Evolutionary conservation across 78 protist genomes (phyloP).

Genomic region (Paratrimastix pyriformis): DNA sequence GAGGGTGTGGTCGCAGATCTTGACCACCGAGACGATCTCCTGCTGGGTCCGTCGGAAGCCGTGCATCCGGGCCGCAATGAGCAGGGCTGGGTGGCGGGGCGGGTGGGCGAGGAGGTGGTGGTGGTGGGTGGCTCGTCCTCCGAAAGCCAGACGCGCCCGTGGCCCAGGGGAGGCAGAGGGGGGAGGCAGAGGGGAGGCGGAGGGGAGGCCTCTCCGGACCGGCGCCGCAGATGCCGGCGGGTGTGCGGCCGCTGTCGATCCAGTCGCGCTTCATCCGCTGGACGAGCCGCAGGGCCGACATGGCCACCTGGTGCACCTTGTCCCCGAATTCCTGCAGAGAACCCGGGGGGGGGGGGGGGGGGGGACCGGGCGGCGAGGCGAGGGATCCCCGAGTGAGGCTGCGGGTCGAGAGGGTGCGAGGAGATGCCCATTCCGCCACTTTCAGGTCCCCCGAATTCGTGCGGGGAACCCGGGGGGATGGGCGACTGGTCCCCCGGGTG

Average conservation of each 20-base stretch:
- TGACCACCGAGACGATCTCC: constrained; percentile 63
- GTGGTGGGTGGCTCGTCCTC: too few relatives aligned
- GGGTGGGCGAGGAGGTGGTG: too few relatives aligned
- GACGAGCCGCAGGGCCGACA: constrained; percentile 68
- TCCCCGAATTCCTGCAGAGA: constrained; percentile 83
- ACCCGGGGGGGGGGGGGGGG: too few relatives aligned
- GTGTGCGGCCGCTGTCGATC: constrained; percentile 78
- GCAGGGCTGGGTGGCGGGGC: constrained; percentile 49
- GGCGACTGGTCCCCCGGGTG: too few relatives aligned
- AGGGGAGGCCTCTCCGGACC: background rate
- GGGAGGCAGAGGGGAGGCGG: constrained; percentile 2
- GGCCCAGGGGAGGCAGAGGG: background rate
- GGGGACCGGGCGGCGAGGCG: too few relatives aligned
- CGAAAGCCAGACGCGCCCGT: too few relatives aligned
- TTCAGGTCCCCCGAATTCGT: too few relatives aligned
- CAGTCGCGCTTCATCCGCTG: constrained; percentile 86
- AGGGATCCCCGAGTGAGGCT: too few relatives aligned
- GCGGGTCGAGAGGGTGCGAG: too few relatives aligned
- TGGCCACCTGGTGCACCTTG: constrained; percentile 23
- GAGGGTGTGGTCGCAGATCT: constrained; percentile 66
- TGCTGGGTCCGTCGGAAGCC: constrained; percentile 66
- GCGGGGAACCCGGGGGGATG: too few relatives aligned
- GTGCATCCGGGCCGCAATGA: constrained; percentile 82
- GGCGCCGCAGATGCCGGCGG: constrained; percentile 85
- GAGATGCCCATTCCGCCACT: too few relatives aligned